Evolutionary conservation across 2,329 filamentous ascomycete genomes (phyloP).

Genomic region (Truncatella angustata): DNA sequence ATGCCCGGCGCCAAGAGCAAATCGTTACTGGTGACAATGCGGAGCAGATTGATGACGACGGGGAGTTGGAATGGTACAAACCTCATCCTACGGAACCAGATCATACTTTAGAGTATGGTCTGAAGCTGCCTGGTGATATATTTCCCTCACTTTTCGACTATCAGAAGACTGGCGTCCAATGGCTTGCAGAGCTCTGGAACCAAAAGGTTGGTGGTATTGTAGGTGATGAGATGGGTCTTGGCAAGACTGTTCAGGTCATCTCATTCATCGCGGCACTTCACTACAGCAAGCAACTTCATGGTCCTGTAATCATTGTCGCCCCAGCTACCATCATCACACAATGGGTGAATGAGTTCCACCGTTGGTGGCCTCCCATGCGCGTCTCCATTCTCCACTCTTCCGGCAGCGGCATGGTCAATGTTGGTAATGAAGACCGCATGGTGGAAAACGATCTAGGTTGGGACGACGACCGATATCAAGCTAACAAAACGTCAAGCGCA

Average conservation of each 20-base stretch:
- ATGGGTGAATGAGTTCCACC: conserved; percentile 98
- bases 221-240: conserved; percentile 98
- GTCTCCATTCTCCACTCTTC: conserved; percentile 95
- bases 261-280: conserved; percentile 88
- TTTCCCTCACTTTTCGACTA: conserved; percentile 92
- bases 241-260: conserved; percentile 76
- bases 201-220: conserved; percentile 92
- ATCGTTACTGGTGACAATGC: conserved; percentile 34
- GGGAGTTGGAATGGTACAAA: conserved; percentile 70
- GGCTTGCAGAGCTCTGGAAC: conserved; percentile 88
- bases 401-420: conserved; percentile 92
- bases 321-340: conserved; percentile 94
- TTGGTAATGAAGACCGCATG: conserved; percentile 60
- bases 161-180: conserved; percentile 94
- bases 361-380: conserved; percentile 98
- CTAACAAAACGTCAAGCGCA: conserved; percentile 54
- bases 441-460: conserved; percentile 55
- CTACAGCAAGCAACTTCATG: conserved; percentile 80
- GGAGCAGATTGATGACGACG: conserved; percentile 40
- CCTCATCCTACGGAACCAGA: conserved; percentile 83
- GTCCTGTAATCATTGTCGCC: conserved; percentile 87
- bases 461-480: conserved; percentile 40
- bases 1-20: conserved; percentile 48
- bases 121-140: conserved; percentile 87
- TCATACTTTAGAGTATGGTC: conserved; percentile 68